Percentiles rank a stretch among this genome's conserved stretches.
phyloP scores from a whole-genome alignment of 768 basidiomycete species.

The Tylopilus balloui region DNA sequence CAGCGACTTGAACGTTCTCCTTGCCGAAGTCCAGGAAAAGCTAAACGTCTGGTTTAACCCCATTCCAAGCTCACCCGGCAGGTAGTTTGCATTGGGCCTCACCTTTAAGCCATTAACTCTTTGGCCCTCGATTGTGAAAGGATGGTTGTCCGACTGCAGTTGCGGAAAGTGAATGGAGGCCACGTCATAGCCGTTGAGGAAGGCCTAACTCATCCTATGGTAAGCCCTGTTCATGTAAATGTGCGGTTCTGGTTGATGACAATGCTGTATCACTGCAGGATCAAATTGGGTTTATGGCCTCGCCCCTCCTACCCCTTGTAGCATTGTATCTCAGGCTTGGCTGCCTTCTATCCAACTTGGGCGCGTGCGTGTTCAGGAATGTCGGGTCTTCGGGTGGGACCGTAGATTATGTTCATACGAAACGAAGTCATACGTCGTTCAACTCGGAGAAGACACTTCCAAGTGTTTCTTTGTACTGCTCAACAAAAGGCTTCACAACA shows the following conservation, averaged over 20 bases:
- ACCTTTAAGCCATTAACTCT: not conserved
- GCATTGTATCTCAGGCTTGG: constrained; percentile 15
- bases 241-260: not conserved
- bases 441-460: too few species aligned
- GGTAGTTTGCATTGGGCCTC: constrained; percentile 32
- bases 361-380: constrained; percentile 18
- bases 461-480: too few species aligned
- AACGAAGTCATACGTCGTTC: too few species aligned
- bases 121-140: constrained; percentile 23
- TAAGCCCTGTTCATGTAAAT: constrained; percentile 8
- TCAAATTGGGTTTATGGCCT: constrained; percentile 18
- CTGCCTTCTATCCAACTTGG: constrained; percentile 22
- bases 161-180: constrained; percentile 39
- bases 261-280: constrained; percentile 12
- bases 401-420: constrained; percentile 10
- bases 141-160: constrained; percentile 46
- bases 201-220: constrained; percentile 56
- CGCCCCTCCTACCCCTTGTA: constrained; percentile 19
- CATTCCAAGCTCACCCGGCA: constrained; percentile 43
- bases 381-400: constrained; percentile 20
- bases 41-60: constrained; percentile 42
- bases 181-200: constrained; percentile 53
- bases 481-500: too few species aligned
- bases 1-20: constrained; percentile 33
- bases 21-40: constrained; percentile 49